Evolutionary conservation across 176 grass and related monocot genomes (phyloP), one percentile per base, ranked within the genome.

Genomic region (Typha latifolia): DNA sequence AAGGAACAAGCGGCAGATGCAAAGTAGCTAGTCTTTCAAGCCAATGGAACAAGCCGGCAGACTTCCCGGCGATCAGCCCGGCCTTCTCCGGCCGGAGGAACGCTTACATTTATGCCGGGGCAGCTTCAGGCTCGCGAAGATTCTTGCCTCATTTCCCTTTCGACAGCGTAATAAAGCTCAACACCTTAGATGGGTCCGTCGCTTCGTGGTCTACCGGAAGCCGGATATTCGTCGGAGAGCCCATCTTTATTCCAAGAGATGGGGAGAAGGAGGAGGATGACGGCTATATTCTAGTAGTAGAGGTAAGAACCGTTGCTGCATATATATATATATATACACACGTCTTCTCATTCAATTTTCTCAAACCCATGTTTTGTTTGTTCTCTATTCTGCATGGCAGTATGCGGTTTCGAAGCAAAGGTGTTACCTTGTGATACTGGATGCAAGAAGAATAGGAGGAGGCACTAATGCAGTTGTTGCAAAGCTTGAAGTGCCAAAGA

Each of bases 241-340:
- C 94, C 0, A 66, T 89, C 14, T 99, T 93, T 81, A 31, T 93
- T 63, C 80, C 78, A 0, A 83, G 66, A 69, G 89, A 78, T 31
- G 20, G 22, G 0, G 51, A 74, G 21, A 89, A 10, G 37, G 9
- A 43, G 24, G 37, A 93, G 64, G 94, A 93, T 10, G 79, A 90
- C 6, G 94, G 94, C 8, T 99, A 99, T 37, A 77, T 99, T 79
- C 66, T 97, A 27, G 75, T 93, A n/a, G 78, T 93, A 2, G 94
- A 99, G 94, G 94, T 93, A 71, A 71, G 32, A 74, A 20, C 20
- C 2, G 12, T 59, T 59, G 16, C 53, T 59, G 51, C 14, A 14
- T n/a, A 55, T 55, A 6, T 55, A 16, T 11, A 57, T 18, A 20
- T 21, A 19, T 57, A 21, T 9, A 20, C 7, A 20, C 15, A 0